Conservation (phyloP, 352 stramenopile genomes). For the Bremia lactucae region DNA sequence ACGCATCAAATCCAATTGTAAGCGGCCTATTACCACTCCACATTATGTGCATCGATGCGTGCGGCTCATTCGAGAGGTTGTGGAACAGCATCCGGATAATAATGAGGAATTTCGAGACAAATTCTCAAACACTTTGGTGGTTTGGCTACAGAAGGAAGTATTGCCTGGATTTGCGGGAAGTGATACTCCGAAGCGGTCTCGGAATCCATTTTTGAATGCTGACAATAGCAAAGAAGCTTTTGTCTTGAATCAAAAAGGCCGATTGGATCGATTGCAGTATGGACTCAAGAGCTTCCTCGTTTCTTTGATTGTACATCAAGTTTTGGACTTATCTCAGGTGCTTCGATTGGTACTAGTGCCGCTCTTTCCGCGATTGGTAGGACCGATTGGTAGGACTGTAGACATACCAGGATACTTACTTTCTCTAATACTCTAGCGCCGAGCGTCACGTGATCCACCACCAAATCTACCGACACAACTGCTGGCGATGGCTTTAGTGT, state of each 20-base stretch:
- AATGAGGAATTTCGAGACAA: constrained; percentile 79
- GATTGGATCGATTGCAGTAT: constrained; percentile 76
- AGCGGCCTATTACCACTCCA: constrained; percentile 68
- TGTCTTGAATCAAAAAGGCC: constrained; percentile 70
- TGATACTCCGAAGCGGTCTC: constrained; percentile 64
- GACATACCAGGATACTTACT: too few relatives aligned
- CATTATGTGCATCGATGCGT: constrained; percentile 81
- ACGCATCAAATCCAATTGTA: constrained; percentile 55
- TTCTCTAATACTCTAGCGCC: too few relatives aligned
- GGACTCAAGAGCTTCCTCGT: constrained; percentile 79
- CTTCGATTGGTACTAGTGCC: constrained; percentile 75
- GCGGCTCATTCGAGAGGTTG: constrained; percentile 69
- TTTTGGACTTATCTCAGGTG: constrained; percentile 76
- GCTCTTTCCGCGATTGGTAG: constrained; percentile 65
- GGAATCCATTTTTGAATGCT: constrained; percentile 73
- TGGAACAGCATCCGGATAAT: constrained; percentile 76
- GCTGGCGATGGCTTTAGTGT: constrained; percentile 74
- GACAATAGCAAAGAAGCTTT: constrained; percentile 80
- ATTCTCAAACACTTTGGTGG: constrained; percentile 71
- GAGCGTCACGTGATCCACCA: constrained; percentile 56
- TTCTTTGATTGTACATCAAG: constrained; percentile 73
- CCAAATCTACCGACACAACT: constrained; percentile 73
- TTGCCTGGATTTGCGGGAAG: constrained; percentile 67
- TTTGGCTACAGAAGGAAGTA: constrained; percentile 83
- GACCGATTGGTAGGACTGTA: too few relatives aligned